A percentile compares a stretch with the other conserved stretches of the same genome.
Evolutionary conservation across 805 yeast genomes (phyloP).

Genomic region (Tetrapisispora iriomotensis): DNA sequence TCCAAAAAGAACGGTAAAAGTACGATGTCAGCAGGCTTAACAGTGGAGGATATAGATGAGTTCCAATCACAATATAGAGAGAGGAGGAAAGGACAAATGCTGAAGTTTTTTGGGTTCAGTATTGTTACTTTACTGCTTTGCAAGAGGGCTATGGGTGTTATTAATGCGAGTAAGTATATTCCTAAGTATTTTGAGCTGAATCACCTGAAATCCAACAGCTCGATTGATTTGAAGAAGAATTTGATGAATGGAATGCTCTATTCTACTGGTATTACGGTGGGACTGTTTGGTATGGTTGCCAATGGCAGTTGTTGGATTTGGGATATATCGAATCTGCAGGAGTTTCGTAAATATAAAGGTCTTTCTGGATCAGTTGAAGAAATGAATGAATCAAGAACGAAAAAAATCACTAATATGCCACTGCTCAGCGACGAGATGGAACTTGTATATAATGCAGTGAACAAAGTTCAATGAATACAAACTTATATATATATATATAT

Average conservation of each 20-base stretch:
- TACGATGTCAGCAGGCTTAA: too few relatives aligned
- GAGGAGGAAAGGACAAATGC: conserved; percentile 64
- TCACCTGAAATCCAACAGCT: not conserved
- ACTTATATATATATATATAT: not conserved
- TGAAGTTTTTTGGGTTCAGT: conserved; percentile 63
- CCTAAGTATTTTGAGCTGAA: conserved; percentile 1
- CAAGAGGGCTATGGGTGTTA: conserved; percentile 63
- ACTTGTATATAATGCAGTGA: not conserved
- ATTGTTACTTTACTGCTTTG: conserved; percentile 62
- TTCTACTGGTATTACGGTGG: conserved; percentile 65
- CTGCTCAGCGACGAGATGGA: not conserved
- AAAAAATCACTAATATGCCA: not conserved
- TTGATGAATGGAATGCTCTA: conserved; percentile 58
- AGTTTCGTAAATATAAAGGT: conserved; percentile 34
- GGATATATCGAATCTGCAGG: conserved; percentile 60
- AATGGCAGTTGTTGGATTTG: conserved; percentile 73
- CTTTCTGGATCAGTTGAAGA: not conserved
- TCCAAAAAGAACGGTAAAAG: too few relatives aligned
- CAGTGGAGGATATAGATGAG: not conserved
- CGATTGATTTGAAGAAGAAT: not conserved
- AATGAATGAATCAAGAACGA: not conserved
- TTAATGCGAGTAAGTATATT: conserved; percentile 56
- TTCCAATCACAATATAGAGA: conserved; percentile 36
- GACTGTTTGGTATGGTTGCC: conserved; percentile 60
- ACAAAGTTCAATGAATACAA: not conserved